A percentile compares a stretch with the other conserved stretches of the same genome.
These are phyloP conservation scores for Miscanthus lutarioriparius DNA, from an alignment of 176 grass and related monocot species.

Conservation along the genomic window DNA sequence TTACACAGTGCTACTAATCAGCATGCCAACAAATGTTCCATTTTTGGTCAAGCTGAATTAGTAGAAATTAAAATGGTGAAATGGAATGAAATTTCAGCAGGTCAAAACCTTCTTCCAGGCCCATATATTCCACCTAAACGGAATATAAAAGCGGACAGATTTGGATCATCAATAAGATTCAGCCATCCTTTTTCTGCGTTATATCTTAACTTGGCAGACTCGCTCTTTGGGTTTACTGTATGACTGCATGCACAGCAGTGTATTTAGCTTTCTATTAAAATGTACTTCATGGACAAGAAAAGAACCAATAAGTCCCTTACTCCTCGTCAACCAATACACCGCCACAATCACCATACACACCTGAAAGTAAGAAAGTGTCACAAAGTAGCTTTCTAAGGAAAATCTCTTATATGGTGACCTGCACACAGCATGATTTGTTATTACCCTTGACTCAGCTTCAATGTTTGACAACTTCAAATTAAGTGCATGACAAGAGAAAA, in stretches of 20 bases:
- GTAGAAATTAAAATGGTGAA: slow-evolving; percentile 30
- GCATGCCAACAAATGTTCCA: background rate
- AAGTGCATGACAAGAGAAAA: background rate
- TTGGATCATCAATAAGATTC: slow-evolving; percentile 42
- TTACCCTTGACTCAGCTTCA: background rate
- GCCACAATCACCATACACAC: slow-evolving; percentile 93
- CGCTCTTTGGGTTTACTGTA: slow-evolving; percentile 57
- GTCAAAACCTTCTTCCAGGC: slow-evolving; percentile 80
- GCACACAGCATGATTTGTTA: background rate
- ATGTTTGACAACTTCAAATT: background rate
- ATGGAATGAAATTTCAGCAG: slow-evolving; percentile 11
- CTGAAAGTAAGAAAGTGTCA: slow-evolving; percentile 37
- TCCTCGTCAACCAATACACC: slow-evolving; percentile 77
- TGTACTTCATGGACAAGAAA: slow-evolving; percentile 4
- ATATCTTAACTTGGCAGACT: slow-evolving; percentile 63
- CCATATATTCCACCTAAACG: slow-evolving; percentile 93
- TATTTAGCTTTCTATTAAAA: slow-evolving; percentile 24
- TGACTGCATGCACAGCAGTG: slow-evolving; percentile 49
- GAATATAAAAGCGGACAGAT: slow-evolving; percentile 68
- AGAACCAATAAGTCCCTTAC: slow-evolving; percentile 45
- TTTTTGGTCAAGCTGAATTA: slow-evolving; percentile 4
- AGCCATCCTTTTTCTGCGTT: slow-evolving; percentile 77
- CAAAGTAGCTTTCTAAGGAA: background rate
- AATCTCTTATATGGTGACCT: background rate
- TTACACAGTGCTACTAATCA: background rate